Conservation (phyloP, 331 rosid species). For the Erythrophleum ivorense region DNA sequence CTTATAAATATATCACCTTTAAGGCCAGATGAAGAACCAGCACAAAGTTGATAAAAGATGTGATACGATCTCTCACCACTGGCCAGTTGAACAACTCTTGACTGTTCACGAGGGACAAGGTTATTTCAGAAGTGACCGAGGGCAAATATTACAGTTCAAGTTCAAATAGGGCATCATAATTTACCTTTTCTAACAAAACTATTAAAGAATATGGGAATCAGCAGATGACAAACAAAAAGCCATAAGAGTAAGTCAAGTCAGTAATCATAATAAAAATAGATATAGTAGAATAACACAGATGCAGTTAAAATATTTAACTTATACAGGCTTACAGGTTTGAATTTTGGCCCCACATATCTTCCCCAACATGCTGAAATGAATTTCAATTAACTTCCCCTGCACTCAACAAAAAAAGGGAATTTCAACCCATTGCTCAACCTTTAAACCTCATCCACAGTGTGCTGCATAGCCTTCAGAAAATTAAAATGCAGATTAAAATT, state of each 20-base stretch:
- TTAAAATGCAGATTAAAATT: not conserved
- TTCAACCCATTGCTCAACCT: slow-evolving; percentile 38
- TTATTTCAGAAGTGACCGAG: slow-evolving; percentile 45
- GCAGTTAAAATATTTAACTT: slow-evolving; percentile 31
- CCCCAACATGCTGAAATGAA: slow-evolving; percentile 76
- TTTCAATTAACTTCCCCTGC: slow-evolving; percentile 94
- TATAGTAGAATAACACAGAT: slow-evolving; percentile 30
- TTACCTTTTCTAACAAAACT: slow-evolving; percentile 96
- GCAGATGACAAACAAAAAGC: slow-evolving; percentile 49
- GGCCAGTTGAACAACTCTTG: slow-evolving; percentile 85
- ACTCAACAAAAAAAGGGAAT: slow-evolving; percentile 13
- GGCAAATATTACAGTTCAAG: slow-evolving; percentile 37
- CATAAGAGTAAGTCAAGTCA: slow-evolving; percentile 50
- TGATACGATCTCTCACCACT: slow-evolving; percentile 86
- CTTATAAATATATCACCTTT: slow-evolving; percentile 64
- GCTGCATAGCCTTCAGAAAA: slow-evolving; percentile 31
- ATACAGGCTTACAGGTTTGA: slow-evolving; percentile 82
- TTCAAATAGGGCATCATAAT: slow-evolving; percentile 38
- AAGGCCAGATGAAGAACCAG: slow-evolving; percentile 75
- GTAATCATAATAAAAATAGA: slow-evolving; percentile 41
- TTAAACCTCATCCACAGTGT: slow-evolving; percentile 25
- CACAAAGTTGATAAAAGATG: slow-evolving; percentile 95
- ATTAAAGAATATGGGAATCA: slow-evolving; percentile 39
- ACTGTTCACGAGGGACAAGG: slow-evolving; percentile 60
- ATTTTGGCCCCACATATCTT: slow-evolving; percentile 81